A percentile compares a stretch with the other conserved stretches of the same genome.
These are phyloP conservation scores for Zymoseptoria brevis DNA, from an alignment of 2,329 filamentous ascomycete genomes.

Conservation along the genomic window DNA sequence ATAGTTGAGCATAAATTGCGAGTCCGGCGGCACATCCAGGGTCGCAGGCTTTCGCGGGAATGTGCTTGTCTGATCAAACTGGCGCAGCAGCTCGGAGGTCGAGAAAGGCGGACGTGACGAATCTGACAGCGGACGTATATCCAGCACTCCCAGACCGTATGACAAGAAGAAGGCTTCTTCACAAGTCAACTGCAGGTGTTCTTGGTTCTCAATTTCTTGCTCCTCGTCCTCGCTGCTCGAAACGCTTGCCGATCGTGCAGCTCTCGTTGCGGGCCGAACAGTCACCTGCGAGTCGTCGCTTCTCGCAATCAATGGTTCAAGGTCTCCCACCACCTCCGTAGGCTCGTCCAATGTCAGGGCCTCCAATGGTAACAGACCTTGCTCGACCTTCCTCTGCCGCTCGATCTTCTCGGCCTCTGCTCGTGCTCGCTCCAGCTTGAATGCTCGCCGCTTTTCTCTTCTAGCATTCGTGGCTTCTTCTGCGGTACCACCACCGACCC, in stretches of 20 bases:
- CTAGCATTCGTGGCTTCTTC: slow-evolving; percentile 72
- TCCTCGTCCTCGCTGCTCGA: slow-evolving; percentile 6
- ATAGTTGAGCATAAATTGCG: slow-evolving; percentile 79
- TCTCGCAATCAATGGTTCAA: not conserved
- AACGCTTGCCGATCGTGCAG: not conserved
- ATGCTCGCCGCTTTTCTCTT: slow-evolving; percentile 69
- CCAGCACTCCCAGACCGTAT: slow-evolving; percentile 70
- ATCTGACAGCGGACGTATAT: slow-evolving; percentile 44
- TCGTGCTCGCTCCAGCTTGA: slow-evolving; percentile 88
- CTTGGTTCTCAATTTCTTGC: slow-evolving; percentile 43
- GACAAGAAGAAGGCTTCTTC: slow-evolving; percentile 89
- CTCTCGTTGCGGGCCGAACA: not conserved
- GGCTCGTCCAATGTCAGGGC: slow-evolving; percentile 8
- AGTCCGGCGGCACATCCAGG: slow-evolving; percentile 57
- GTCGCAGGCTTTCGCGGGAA: slow-evolving; percentile 54
- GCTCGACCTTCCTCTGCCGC: slow-evolving; percentile 51
- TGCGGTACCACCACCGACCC: slow-evolving; percentile 48
- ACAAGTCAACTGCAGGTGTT: slow-evolving; percentile 83
- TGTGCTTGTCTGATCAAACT: slow-evolving; percentile 42
- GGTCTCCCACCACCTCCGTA: slow-evolving; percentile 1
- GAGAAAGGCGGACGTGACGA: slow-evolving; percentile 3
- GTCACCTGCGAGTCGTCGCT: slow-evolving; percentile 1
- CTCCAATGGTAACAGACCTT: slow-evolving; percentile 31
- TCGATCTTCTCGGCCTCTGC: slow-evolving; percentile 78
- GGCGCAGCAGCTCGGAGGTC: slow-evolving; percentile 46